Percentiles rank a stretch among this genome's conserved stretches.
phyloP scores from a whole-genome alignment of 495 filamentous ascomycete species.

The Trichoderma asperelloides region DNA sequence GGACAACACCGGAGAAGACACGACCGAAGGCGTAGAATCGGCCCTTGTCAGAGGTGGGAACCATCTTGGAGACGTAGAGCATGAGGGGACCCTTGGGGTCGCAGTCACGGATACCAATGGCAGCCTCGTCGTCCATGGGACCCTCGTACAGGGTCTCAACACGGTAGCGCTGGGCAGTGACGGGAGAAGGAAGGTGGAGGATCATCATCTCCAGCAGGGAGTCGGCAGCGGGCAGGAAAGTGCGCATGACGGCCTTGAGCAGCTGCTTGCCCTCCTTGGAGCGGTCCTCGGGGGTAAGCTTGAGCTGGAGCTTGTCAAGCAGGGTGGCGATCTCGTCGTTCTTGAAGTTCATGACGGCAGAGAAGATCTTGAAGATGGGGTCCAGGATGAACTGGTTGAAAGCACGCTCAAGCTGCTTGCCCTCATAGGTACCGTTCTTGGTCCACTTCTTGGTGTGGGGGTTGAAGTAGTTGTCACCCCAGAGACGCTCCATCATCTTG shows the following conservation, averaged over 20 bases:
- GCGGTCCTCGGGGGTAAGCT: slow-evolving; percentile 76
- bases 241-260: slow-evolving; percentile 95
- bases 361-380: slow-evolving; percentile 99
- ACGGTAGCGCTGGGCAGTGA: slow-evolving; percentile 96
- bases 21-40: slow-evolving; percentile 99
- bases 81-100: slow-evolving; percentile 96
- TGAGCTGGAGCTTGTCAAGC: slow-evolving; percentile 85
- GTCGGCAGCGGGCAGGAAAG: slow-evolving; percentile 95
- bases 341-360: slow-evolving; percentile 94
- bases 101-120: slow-evolving; percentile 95
- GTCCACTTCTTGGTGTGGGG: slow-evolving; percentile 99
- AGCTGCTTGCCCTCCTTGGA: slow-evolving; percentile 94
- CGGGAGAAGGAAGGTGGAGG: slow-evolving; percentile 93
- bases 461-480: slow-evolving; percentile 99
- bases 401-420: slow-evolving; percentile 86
- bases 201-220: slow-evolving; percentile 99
- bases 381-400: slow-evolving; percentile 99
- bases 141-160: slow-evolving; percentile 98
- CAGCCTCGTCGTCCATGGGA: slow-evolving; percentile 81
- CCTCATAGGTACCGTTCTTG: slow-evolving; percentile 69
- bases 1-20: slow-evolving; percentile 98
- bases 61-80: slow-evolving; percentile 99
- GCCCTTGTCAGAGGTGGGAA: slow-evolving; percentile 98
- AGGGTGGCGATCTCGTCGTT: slow-evolving; percentile 82
- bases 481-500: slow-evolving; percentile 99